Base-by-base conservation (phyloP, 352 stramenopile genomes). In the Globisporangium spiculum region DNA sequence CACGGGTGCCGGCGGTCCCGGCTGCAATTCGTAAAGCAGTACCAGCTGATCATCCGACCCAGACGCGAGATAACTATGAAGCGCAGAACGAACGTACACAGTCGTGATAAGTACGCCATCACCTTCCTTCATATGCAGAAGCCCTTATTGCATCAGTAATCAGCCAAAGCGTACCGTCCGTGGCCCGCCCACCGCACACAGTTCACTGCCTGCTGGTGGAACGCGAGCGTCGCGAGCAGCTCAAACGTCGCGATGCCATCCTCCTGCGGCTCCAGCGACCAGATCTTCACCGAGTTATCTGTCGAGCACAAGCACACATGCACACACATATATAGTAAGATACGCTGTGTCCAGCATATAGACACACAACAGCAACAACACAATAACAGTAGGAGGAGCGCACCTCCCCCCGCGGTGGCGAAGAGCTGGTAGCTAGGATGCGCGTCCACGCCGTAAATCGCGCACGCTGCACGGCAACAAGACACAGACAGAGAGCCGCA, bases 241-340 rank as follows among this genome's bases (percentile, higher is more conserved):
- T 94, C 84, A 72, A 93, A 94, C 1, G 79, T 83, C 48, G 84
- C 83, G 41, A 91, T 75, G 36, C 73, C 81, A 24, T 79, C 77
- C 0, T 60, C 22, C 2, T 66, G 71, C 8, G 53, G 38, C 50
- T 79, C 68, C 14, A 94, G 60, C 38, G 88, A 93, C 88, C 88
- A 96, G 60, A 96, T 88, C 72, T 94, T 94, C 36, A 96, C 86
- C 34, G 74, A 76, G 57, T 91, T 91, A 73, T 94, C 88, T 87
- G 52, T 16, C 66, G 5, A 20, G 38, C 36, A 44, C 36, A 44
- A 14, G 12, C 36, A 44, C 34, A 41, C 10, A 44, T 0, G 2
- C 36, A 41, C 24, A 56, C 36, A 55, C 1, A 2, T 1, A 59
- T 1, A 38, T 18, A 9, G 3, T 44, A 20, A 60, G 55, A 44